Conservation (phyloP, 2,329 filamentous ascomycete species). For the Fusarium nematophilum region DNA sequence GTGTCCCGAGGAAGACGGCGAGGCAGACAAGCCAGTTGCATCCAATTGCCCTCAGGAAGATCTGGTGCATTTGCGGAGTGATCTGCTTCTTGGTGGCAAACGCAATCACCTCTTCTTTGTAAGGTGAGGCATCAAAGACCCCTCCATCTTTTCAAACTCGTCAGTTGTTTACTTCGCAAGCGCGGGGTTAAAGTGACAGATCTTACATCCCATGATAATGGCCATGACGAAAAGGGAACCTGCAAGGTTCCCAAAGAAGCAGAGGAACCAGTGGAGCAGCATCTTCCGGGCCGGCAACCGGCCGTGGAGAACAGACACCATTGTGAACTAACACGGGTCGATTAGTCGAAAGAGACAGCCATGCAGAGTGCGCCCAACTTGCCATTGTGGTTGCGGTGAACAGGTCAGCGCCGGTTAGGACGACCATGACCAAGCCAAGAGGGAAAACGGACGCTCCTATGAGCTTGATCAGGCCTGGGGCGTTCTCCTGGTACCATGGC, state of each 20-base stretch:
- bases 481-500: constrained; percentile 40
- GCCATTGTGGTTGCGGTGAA: constrained; percentile 40
- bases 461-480: constrained; percentile 36
- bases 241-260: constrained; percentile 61
- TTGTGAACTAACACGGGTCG: constrained; percentile 26
- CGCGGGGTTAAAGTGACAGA: fast-evolving
- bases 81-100: constrained; percentile 62
- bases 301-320: constrained; percentile 37
- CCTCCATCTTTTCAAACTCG: constrained; percentile 49
- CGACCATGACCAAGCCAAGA: constrained; percentile 33
- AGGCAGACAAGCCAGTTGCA: constrained; percentile 70
- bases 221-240: constrained; percentile 60
- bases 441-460: constrained; percentile 39
- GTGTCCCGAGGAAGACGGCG: constrained; percentile 60
- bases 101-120: constrained; percentile 55
- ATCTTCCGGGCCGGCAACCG: constrained; percentile 36
- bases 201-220: constrained; percentile 56
- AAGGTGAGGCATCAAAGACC: constrained; percentile 56
- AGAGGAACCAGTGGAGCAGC: constrained; percentile 55
- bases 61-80: constrained; percentile 60
- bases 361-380: neutral
- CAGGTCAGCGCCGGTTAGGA: constrained; percentile 36
- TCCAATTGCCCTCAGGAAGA: constrained; percentile 66
- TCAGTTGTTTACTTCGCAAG: neutral
- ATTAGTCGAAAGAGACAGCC: neutral